These are phyloP conservation scores for Allium cepa DNA, from an alignment of 106 monocot genomes.

Conservation along the genomic window DNA sequence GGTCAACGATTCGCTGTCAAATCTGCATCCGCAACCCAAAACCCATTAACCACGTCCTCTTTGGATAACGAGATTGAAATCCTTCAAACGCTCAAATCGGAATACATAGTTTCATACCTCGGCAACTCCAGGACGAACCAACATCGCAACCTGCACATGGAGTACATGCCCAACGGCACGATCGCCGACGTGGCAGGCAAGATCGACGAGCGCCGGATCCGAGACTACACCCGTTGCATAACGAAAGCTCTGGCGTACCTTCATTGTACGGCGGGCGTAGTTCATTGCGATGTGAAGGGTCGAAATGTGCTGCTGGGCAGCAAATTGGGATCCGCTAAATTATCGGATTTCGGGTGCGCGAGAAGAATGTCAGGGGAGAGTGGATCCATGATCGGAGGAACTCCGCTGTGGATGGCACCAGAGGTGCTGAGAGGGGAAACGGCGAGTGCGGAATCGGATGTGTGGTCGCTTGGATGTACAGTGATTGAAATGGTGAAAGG, in stretches of 20 bases:
- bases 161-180: conserved; percentile 31
- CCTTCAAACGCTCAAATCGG: conserved; percentile 10
- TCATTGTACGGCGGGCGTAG: conserved; percentile 3
- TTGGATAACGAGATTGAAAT: conserved; percentile 33
- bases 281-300: conserved; percentile 14
- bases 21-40: conserved; percentile 6
- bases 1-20: conserved; percentile 43
- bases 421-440: conserved; percentile 56
- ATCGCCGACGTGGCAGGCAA: conserved; percentile 13
- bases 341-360: conserved; percentile 47
- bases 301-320: conserved; percentile 8
- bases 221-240: conserved; percentile 11
- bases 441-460: conserved; percentile 29
- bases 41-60: background rate
- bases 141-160: conserved; percentile 26
- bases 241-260: background rate
- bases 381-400: conserved; percentile 18
- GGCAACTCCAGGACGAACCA: conserved; percentile 19
- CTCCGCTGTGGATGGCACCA: conserved; percentile 90
- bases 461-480: conserved; percentile 96
- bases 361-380: conserved; percentile 1
- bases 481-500: conserved; percentile 79
- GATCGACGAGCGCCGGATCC: conserved; percentile 11
- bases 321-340: conserved; percentile 14
- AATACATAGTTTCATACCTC: conserved; percentile 26